phyloP scores from a whole-genome alignment of 2,329 filamentous ascomycete genomes.

The Fusarium pseudoanthophilum region DNA sequence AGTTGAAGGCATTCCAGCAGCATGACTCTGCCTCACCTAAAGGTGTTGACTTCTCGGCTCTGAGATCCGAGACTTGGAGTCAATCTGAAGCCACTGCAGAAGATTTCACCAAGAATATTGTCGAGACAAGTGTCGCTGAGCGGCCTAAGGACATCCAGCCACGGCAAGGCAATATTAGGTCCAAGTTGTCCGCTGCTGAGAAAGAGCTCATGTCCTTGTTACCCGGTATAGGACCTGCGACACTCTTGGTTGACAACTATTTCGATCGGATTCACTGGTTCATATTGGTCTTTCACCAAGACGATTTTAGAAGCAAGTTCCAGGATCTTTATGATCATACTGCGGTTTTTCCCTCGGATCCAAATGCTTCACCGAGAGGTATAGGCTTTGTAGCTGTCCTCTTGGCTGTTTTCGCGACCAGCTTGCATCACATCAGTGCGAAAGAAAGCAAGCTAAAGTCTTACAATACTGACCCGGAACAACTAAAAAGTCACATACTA shows the following conservation, averaged over 20 bases:
- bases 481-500: constrained; percentile 2
- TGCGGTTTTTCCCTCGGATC: accelerated
- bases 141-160: not conserved
- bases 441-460: not conserved
- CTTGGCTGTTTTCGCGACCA: constrained; percentile 26
- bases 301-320: not conserved
- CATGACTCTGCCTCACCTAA: accelerated
- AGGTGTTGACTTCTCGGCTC: not conserved
- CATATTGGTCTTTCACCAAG: not conserved
- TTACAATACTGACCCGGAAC: not conserved
- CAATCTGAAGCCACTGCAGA: not conserved
- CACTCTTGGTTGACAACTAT: not conserved
- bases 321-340: not conserved
- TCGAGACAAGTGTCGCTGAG: not conserved
- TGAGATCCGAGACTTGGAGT: not conserved
- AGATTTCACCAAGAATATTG: not conserved
- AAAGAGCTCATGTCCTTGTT: not conserved
- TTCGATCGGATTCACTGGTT: not conserved
- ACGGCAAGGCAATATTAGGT: not conserved
- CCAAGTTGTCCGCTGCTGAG: not conserved
- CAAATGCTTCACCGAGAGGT: not conserved
- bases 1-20: accelerated
- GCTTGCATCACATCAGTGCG: constrained; percentile 12
- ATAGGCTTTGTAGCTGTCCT: constrained; percentile 23
- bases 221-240: not conserved